Conservation (phyloP, 1,284 basidiomycete species). For the Rhodotorula mucilaginosa region DNA sequence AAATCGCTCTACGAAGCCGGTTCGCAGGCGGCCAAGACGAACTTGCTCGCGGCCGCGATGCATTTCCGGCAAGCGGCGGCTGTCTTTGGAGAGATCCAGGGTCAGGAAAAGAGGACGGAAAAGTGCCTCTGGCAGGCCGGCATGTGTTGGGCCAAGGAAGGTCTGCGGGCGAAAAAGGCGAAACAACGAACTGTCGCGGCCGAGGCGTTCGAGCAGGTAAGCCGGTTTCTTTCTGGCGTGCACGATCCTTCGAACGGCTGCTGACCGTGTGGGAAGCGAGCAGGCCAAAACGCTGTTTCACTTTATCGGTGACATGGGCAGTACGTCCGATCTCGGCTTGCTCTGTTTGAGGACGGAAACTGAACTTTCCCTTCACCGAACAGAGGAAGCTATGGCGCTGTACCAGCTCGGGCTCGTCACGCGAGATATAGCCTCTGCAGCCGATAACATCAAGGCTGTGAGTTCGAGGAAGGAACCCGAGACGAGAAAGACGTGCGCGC, state of each 20-base stretch:
- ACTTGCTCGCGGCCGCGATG: conserved; percentile 11
- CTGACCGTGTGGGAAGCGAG: too few species aligned
- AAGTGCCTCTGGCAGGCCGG: conserved; percentile 24
- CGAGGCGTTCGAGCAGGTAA: conserved; percentile 20
- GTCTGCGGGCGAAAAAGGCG: conserved; percentile 3
- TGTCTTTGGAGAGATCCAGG: conserved; percentile 1
- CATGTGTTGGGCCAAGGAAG: conserved; percentile 11
- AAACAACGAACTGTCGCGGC: conserved; percentile 4
- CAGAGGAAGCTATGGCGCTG: conserved; percentile 26
- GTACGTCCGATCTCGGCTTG: conserved; percentile 7
- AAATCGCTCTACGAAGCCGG: conserved; percentile 18
- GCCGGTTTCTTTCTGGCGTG: background rate
- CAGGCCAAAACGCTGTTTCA: conserved; percentile 17
- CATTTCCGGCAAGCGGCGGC: conserved; percentile 23
- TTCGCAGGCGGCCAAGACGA: background rate
- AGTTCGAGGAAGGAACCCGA: background rate
- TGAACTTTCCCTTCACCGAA: background rate
- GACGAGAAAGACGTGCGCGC: background rate
- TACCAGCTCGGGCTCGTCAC: conserved; percentile 21
- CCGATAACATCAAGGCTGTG: conserved; percentile 15
- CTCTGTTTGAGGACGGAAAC: background rate
- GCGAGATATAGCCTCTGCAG: background rate
- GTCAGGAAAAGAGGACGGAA: conserved; percentile 3
- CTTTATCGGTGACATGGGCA: conserved; percentile 10
- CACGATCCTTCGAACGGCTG: too few species aligned